phyloP scores from a whole-genome alignment of 805 yeast genomes.

The Brettanomyces nanus region DNA sequence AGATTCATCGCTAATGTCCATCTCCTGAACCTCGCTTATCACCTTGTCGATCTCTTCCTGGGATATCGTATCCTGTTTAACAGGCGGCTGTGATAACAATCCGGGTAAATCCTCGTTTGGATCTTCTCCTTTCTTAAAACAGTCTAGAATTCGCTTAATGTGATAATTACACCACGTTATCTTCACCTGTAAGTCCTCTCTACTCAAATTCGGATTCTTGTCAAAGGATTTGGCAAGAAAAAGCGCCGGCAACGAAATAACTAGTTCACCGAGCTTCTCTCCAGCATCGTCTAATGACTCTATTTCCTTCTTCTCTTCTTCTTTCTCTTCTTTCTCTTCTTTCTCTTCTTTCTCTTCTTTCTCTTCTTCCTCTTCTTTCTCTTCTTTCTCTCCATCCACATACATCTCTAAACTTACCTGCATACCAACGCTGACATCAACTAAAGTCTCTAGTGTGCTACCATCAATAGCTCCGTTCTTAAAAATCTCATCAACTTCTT shows the following conservation, averaged over 20 bases:
- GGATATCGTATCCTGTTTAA: slow-evolving; percentile 10
- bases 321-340: slow-evolving; percentile 1
- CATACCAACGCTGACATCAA: slow-evolving; percentile 11
- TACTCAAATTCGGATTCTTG: slow-evolving; percentile 5
- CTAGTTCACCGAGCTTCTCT: neutral
- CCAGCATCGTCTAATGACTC: neutral
- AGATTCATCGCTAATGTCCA: slow-evolving; percentile 3
- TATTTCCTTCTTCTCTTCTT: neutral
- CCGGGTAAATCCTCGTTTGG: slow-evolving; percentile 18
- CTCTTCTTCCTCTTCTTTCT: slow-evolving; percentile 1
- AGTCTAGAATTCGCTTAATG: slow-evolving; percentile 9
- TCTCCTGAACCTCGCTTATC: slow-evolving; percentile 11
- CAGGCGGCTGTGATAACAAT: slow-evolving; percentile 9
- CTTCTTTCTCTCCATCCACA: slow-evolving; percentile 6
- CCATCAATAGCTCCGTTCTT: slow-evolving; percentile 8
- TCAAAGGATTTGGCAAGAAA: neutral
- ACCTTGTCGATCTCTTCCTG: slow-evolving; percentile 15
- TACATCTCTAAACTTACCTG: slow-evolving; percentile 11
- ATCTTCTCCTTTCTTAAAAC: slow-evolving; percentile 16
- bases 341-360: slow-evolving; percentile 3
- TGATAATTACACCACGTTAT: slow-evolving; percentile 19
- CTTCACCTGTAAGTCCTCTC: slow-evolving; percentile 9
- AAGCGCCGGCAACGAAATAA: neutral
- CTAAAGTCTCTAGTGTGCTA: slow-evolving; percentile 9
- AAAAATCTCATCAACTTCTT: slow-evolving; percentile 7